These are phyloP conservation scores for Hortaea werneckii DNA, from an alignment of 2,329 filamentous ascomycete species.

Conservation along the genomic window DNA sequence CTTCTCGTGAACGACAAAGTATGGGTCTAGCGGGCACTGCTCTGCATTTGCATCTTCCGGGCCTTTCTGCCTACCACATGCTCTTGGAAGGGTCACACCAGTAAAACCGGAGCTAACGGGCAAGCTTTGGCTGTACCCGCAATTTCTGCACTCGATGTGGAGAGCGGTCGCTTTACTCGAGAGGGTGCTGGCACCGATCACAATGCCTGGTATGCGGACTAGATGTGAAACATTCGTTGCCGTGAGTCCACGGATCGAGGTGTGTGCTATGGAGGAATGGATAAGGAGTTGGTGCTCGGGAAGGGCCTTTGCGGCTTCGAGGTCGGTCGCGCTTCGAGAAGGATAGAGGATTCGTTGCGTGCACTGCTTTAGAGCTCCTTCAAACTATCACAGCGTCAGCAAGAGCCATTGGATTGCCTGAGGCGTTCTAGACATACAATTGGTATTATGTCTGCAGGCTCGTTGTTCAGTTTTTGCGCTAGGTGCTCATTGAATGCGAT, in stretches of 20 bases:
- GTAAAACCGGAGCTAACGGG: conserved; percentile 76
- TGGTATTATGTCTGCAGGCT: conserved; percentile 86
- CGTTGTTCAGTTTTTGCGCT: conserved; percentile 76
- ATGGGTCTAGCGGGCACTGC: conserved; percentile 85
- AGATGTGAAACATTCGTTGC: conserved; percentile 86
- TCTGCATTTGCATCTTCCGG: conserved; percentile 52
- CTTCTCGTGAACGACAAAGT: conserved; percentile 90
- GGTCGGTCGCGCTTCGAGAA: conserved; percentile 51
- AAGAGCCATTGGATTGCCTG: too few relatives aligned
- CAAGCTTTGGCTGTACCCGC: conserved; percentile 60
- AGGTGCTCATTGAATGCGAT: conserved; percentile 96
- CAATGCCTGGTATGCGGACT: conserved; percentile 93
- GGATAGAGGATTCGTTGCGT: conserved; percentile 91
- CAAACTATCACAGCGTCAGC: conserved; percentile 53
- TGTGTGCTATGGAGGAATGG: conserved; percentile 81
- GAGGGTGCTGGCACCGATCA: conserved; percentile 92
- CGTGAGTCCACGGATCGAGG: conserved; percentile 87
- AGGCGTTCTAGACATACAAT: conserved; percentile 56
- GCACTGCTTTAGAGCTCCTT: conserved; percentile 78
- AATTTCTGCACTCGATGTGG: conserved; percentile 80
- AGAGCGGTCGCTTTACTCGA: conserved; percentile 89
- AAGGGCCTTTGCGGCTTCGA: conserved; percentile 33
- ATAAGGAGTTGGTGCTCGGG: conserved; percentile 91
- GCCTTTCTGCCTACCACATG: conserved; percentile 51
- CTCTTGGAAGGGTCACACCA: conserved; percentile 72